Percentiles rank a stretch among this genome's conserved stretches.
Evolutionary conservation across 306 rosid genomes (phyloP).

Genomic region (Amphicarpaea edgeworthii): DNA sequence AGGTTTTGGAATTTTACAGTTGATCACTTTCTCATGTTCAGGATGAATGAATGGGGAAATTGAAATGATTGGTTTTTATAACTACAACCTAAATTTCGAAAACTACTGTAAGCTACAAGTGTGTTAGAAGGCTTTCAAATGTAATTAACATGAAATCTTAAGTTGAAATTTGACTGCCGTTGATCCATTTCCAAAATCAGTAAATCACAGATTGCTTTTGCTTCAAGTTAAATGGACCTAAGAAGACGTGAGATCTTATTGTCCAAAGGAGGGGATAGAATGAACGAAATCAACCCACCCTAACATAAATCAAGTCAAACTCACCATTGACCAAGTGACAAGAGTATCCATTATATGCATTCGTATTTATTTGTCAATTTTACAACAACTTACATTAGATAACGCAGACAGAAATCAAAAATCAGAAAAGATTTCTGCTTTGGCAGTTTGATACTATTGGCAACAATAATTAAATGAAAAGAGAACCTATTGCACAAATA

Average conservation of each 20-base stretch:
- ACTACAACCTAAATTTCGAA: too few species aligned
- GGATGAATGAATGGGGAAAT: too few species aligned
- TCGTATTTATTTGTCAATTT: not conserved
- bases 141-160: too few species aligned
- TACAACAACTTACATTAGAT: not conserved
- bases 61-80: too few species aligned
- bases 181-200: not conserved
- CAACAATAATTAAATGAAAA: not conserved
- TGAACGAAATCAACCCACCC: not conserved
- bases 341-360: not conserved
- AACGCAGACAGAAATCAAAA: not conserved
- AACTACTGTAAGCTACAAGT: too few species aligned
- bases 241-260: not conserved
- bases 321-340: not conserved
- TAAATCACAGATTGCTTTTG: not conserved
- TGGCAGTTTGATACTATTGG: not conserved
- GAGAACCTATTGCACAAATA: not conserved
- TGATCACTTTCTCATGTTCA: too few species aligned
- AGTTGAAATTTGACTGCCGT: too few species aligned
- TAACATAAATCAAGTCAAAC: not conserved
- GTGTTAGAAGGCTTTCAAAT: too few species aligned
- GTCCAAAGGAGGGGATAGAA: not conserved
- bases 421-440: not conserved
- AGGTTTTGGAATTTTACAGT: not conserved
- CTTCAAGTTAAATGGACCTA: not conserved